Base-by-base conservation (phyloP, 176 grass and related monocot species). In the Chloris gayana region DNA sequence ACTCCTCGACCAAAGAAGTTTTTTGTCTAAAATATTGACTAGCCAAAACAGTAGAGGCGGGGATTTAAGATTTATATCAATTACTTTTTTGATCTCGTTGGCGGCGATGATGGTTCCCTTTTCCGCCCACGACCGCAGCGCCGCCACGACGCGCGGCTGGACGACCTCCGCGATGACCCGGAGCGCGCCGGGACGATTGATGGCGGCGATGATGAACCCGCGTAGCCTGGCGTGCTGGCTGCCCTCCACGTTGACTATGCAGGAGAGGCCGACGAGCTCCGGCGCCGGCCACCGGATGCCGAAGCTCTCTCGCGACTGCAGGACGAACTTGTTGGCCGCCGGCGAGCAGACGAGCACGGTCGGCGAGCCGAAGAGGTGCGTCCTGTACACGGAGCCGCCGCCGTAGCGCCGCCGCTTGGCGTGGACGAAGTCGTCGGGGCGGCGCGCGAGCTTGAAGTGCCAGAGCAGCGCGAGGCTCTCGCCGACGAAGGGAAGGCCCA, bases 401-500 rank as follows among this genome's bases (percentile, higher is more conserved):
- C 34, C 74, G 72, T 76, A 64, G 71, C 19, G 32, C 11, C 45
- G 25, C 41, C 53, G 32, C 81, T 35, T 54, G 31, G 69, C 76
- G 11, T 60, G 0, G n/a, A 89, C 41, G 64, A 85, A 82, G 38
- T 33, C 72, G 9, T 85, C 64, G 12, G 72, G 77, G 29, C 57
- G 83, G 38, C 76, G 82, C 18, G 37, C 30, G 60, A 49, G 12
- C 77, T 67, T 72, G 78, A 68, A 85, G 87, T 89, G 73, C 78
- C 87, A 89, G 32, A 77, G 64, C 14, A 85, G 59, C 29, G 41
- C 3, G 54, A 71, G 65, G 13, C 54, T 76, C 82, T 89, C 87
- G 31, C 81, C 75, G 31, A 88, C 4, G 63, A 88, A 84, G 3
- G 87, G 81, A 22, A 88, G 67, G 49, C 87, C 87, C 82, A 85